Base-by-base conservation (phyloP, 345 rosid species). In the Noccaea caerulescens region DNA sequence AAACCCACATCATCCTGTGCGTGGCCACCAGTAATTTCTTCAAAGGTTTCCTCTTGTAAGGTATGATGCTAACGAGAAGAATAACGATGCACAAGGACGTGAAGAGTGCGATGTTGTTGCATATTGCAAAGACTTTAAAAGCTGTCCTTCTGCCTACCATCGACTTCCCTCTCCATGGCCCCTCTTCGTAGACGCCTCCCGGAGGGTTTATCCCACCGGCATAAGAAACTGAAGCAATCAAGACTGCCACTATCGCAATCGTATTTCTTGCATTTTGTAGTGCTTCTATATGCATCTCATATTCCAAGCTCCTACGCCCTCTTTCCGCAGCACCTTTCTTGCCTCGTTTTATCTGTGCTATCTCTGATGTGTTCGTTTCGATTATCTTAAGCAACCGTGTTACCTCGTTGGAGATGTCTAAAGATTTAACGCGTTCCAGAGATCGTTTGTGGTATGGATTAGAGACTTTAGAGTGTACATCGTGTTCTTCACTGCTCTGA, bases 151-250 rank as follows among this genome's bases (percentile, higher is more conserved):
- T 79, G 0, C 85, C 90, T 53, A 68, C 53, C 0, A 57, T 5
- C 6, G 76, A 66, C 65, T 73, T 78, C 11, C 93, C 90, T 63
- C 11, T 72, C 71, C 42, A 63, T 55, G 58, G 50, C 1, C 63
- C 82, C 0, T 0, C 49, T 53, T 88, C 76, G 65, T 80, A 60
- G 16, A 86, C 79, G 0, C 90, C 90, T 0, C 93, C 93, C 0
- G 90, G 93, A n/a, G 93, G 93, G 66, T 82, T 86, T 66, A 84
- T 76, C 9, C 90, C 93, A n/a, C 87, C 90, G 6, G 90, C 83
- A 25, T 82, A 88, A 30, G 88, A 54, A 10, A 87, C 87, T 1
- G 90, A 82, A 10, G 93, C 93, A 33, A 87, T 85, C 0, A 85
- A 23, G 18, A 85, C 84, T 0, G 90, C 90, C n/a, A 85, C 90